Percentiles rank a stretch among this genome's conserved stretches.
Conservation (phyloP, 768 basidiomycete species). For the Dendrothele bispora region DNA sequence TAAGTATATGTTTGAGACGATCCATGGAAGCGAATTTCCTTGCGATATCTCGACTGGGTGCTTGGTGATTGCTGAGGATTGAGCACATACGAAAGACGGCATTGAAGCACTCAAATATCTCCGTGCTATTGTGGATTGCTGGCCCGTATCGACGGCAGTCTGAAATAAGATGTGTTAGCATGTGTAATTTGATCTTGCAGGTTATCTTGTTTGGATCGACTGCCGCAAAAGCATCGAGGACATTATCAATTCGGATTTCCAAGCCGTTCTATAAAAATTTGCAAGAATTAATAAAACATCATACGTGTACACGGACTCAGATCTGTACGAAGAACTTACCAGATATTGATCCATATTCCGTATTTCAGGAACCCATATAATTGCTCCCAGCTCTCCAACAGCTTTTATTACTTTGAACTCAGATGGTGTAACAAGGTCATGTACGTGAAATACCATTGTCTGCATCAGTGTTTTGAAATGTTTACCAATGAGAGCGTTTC, state of each 20-base stretch:
- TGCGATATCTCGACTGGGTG: slow-evolving; percentile 36
- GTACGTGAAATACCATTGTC: slow-evolving; percentile 34
- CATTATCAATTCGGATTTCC: slow-evolving; percentile 15
- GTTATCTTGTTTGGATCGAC: slow-evolving; percentile 25
- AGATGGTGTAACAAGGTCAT: slow-evolving; percentile 25
- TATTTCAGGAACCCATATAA: slow-evolving; percentile 44
- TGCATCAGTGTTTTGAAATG: slow-evolving; percentile 42
- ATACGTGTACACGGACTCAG: too few species aligned
- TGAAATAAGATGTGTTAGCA: slow-evolving; percentile 26
- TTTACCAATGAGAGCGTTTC: slow-evolving; percentile 38
- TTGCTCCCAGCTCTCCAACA: slow-evolving; percentile 31
- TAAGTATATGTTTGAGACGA: slow-evolving; percentile 29
- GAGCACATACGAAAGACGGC: slow-evolving; percentile 34
- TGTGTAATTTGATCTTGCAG: slow-evolving; percentile 31
- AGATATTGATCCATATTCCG: slow-evolving; percentile 32
- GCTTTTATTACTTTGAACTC: slow-evolving; percentile 30
- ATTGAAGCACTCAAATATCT: slow-evolving; percentile 39
- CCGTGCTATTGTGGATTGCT: slow-evolving; percentile 31
- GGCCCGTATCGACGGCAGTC: slow-evolving; percentile 34
- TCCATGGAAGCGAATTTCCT: slow-evolving; percentile 22
- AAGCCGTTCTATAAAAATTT: slow-evolving; percentile 12
- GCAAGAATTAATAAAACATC: neutral
- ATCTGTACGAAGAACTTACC: slow-evolving; percentile 16
- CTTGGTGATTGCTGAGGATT: slow-evolving; percentile 33
- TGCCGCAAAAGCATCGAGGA: slow-evolving; percentile 18